Conservation (phyloP, 306 rosid genomes). For the Arachis hypogaea region DNA sequence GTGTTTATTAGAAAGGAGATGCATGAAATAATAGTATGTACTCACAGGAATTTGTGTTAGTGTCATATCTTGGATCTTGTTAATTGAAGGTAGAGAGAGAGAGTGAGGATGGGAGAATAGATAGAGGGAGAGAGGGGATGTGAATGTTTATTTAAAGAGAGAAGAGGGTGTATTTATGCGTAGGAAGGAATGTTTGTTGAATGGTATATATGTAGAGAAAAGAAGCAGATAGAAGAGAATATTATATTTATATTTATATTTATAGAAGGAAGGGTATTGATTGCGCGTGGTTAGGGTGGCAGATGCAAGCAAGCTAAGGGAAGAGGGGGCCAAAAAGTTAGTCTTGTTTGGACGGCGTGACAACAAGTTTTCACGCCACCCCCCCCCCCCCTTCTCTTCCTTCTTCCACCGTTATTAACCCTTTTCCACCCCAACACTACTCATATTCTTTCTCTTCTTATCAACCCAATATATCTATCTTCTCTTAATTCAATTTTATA, state of each 20-base stretch:
- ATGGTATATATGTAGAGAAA: constrained; percentile 32
- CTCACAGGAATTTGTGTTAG: constrained; percentile 58
- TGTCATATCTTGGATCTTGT: constrained; percentile 38
- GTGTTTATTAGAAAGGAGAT: background rate
- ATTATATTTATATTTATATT: constrained; percentile 34
- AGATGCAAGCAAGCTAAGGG: constrained; percentile 26
- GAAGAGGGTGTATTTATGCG: background rate
- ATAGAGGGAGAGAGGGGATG: background rate
- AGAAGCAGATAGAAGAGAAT: constrained; percentile 42
- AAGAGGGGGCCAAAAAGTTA: constrained; percentile 27
- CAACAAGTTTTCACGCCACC: constrained; percentile 91
- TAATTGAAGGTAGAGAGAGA: background rate
- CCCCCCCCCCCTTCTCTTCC: constrained; percentile 47
- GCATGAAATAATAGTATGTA: constrained; percentile 2
- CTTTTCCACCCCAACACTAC: constrained; percentile 38
- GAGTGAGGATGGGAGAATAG: background rate
- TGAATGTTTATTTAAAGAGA: constrained; percentile 41
- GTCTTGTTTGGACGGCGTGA: constrained; percentile 95
- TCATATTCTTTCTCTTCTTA: background rate
- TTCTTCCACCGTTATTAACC: constrained; percentile 56
- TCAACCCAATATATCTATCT: background rate
- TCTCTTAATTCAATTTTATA: no score
- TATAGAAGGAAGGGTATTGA: constrained; percentile 52
- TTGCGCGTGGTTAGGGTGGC: constrained; percentile 96
- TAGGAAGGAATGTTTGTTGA: constrained; percentile 27